phyloP scores from a whole-genome alignment of 2,329 filamentous ascomycete genomes.

The Epichloe scottii region DNA sequence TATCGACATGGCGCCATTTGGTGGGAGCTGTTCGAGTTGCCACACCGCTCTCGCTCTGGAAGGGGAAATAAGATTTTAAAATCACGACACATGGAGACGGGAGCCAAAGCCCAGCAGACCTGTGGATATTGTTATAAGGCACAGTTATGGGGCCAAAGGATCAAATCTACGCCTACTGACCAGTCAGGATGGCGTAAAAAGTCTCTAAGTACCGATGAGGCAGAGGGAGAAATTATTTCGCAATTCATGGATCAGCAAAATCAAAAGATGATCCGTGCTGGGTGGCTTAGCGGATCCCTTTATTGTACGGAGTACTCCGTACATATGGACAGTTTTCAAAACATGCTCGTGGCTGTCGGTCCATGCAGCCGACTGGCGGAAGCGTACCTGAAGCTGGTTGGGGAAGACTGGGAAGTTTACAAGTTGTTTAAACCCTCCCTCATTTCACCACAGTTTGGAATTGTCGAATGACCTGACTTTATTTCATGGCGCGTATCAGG shows the following conservation, averaged over 20 bases:
- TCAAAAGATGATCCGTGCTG: conserved; percentile 2
- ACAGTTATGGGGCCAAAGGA: neutral
- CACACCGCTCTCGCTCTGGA: conserved; percentile 4
- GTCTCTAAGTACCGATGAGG: conserved; percentile 5
- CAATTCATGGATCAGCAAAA: conserved; percentile 8
- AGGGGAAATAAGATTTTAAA: neutral
- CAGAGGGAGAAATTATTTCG: conserved; percentile 9
- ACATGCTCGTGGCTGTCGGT: conserved; percentile 1
- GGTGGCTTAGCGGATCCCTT: conserved; percentile 4
- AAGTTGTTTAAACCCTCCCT: too few species aligned
- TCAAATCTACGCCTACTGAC: conserved; percentile 1
- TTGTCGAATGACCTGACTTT: too few species aligned
- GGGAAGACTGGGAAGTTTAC: too few species aligned
- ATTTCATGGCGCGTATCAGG: too few species aligned
- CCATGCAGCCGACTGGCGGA: neutral
- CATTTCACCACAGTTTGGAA: too few species aligned
- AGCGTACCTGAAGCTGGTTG: too few species aligned
- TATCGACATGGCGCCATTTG: neutral
- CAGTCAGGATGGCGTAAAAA: conserved; percentile 3
- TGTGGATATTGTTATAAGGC: neutral
- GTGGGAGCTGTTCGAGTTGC: neutral
- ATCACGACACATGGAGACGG: neutral
- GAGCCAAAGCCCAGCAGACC: neutral
- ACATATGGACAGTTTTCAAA: neutral
- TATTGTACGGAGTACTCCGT: neutral